These are phyloP conservation scores for Termitomyces sp. DNA, from an alignment of 768 basidiomycete species.

Conservation along the genomic window DNA sequence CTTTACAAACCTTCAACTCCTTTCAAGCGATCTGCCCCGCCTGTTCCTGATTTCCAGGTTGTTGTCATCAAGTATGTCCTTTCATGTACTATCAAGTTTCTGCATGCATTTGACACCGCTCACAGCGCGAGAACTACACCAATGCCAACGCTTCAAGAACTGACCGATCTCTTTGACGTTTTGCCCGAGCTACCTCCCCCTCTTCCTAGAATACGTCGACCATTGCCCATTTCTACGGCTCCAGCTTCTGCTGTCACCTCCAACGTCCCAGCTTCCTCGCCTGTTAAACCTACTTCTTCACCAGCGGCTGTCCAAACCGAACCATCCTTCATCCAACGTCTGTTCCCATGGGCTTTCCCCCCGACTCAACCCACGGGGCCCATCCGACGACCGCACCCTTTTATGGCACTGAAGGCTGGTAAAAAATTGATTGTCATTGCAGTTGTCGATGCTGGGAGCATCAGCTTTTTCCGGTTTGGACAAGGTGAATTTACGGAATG, in stretches of 20 bases:
- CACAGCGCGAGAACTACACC: slow-evolving; percentile 74
- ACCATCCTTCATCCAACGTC: slow-evolving; percentile 20
- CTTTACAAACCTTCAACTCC: slow-evolving; percentile 87
- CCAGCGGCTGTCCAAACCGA: background rate
- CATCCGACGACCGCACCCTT: slow-evolving; percentile 57
- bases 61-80: slow-evolving; percentile 71
- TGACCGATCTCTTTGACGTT: slow-evolving; percentile 63
- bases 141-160: slow-evolving; percentile 77
- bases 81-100: background rate
- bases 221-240: slow-evolving; percentile 8
- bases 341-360: slow-evolving; percentile 22
- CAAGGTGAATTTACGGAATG: slow-evolving; percentile 82
- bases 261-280: background rate
- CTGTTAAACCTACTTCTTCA: background rate
- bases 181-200: slow-evolving; percentile 69
- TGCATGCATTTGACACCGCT: background rate
- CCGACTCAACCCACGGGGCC: slow-evolving; percentile 10
- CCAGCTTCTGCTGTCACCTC: slow-evolving; percentile 1
- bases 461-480: slow-evolving; percentile 85
- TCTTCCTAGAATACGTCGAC: slow-evolving; percentile 36
- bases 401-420: slow-evolving; percentile 76
- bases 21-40: slow-evolving; percentile 72
- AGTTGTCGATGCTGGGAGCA: slow-evolving; percentile 81
- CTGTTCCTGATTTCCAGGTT: slow-evolving; percentile 79
- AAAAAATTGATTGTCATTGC: slow-evolving; percentile 82